Evolutionary conservation across 2,329 filamentous ascomycete genomes (phyloP).

Genomic region (Dactylellina cionopaga): DNA sequence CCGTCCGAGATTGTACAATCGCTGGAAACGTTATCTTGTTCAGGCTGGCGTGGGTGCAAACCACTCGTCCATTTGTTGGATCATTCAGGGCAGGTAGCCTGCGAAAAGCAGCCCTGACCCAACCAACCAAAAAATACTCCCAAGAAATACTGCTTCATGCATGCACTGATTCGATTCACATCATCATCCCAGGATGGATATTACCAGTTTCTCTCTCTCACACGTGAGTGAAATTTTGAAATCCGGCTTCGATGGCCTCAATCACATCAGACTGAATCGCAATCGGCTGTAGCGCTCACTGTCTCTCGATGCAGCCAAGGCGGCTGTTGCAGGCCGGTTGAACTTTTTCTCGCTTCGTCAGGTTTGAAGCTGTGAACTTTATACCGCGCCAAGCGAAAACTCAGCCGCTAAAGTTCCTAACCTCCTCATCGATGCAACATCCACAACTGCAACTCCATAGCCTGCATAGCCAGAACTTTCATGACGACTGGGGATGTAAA

Average conservation of each 20-base stretch:
- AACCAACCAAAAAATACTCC: conserved; percentile 5
- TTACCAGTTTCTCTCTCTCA: not conserved
- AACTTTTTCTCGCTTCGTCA: conserved; percentile 9
- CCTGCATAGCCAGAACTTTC: too few relatives aligned
- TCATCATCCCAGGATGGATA: too few relatives aligned
- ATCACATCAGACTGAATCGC: too few relatives aligned
- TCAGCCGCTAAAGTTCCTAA: conserved; percentile 22
- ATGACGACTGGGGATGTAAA: not conserved
- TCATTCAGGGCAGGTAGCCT: conserved; percentile 27
- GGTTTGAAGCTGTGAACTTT: conserved; percentile 10
- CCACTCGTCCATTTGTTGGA: conserved; percentile 18
- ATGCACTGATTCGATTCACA: too few relatives aligned
- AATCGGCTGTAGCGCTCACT: too few relatives aligned
- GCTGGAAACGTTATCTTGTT: conserved; percentile 34
- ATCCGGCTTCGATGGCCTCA: conserved; percentile 2
- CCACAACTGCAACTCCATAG: conserved; percentile 5
- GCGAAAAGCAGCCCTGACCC: conserved; percentile 2
- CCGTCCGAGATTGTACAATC: conserved; percentile 22
- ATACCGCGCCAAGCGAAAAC: conserved; percentile 23
- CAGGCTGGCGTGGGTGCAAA: conserved; percentile 18
- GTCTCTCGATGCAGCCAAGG: conserved; percentile 33
- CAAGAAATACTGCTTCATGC: too few relatives aligned
- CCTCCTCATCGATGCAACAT: not conserved
- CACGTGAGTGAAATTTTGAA: conserved; percentile 10
- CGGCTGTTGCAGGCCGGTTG: conserved; percentile 29